Evolutionary conservation across 2,329 filamentous ascomycete species (phyloP).

Genomic region (Fusarium praegraminearum): DNA sequence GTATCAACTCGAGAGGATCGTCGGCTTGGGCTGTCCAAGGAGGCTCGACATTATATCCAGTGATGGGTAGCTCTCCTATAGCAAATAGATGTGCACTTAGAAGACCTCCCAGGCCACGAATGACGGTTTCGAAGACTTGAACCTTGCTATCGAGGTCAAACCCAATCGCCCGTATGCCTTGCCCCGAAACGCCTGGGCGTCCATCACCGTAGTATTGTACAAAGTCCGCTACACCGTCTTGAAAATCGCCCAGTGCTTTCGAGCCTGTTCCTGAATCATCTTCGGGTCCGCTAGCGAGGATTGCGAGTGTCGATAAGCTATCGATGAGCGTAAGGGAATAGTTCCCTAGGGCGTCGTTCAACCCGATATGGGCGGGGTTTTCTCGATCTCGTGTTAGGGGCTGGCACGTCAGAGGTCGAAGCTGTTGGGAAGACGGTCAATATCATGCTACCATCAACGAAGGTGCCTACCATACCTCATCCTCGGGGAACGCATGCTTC

Average conservation of each 20-base stretch:
- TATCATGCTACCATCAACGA: conserved; percentile 10
- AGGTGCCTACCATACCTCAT: conserved; percentile 69
- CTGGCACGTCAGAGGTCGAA: conserved; percentile 86
- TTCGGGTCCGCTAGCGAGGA: conserved; percentile 80
- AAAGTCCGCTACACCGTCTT: conserved; percentile 80
- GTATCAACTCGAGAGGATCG: conserved; percentile 60
- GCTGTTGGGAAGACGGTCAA: conserved; percentile 57
- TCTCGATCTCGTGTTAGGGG: conserved; percentile 86
- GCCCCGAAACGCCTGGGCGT: conserved; percentile 72
- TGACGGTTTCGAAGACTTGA: conserved; percentile 98
- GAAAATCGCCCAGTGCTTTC: conserved; percentile 77
- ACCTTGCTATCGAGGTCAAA: conserved; percentile 99
- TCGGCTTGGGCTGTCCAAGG: conserved; percentile 45
- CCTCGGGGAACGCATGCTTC: conserved; percentile 92
- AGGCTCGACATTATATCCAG: conserved; percentile 73
- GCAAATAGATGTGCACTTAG: conserved; percentile 95
- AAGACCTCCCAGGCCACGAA: conserved; percentile 89
- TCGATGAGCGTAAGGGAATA: conserved; percentile 97
- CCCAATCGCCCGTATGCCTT: conserved; percentile 78
- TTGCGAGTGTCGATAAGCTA: conserved; percentile 92
- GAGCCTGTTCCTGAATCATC: conserved; percentile 54
- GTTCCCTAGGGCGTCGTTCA: conserved; percentile 97
- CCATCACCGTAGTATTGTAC: conserved; percentile 91
- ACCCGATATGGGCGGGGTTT: conserved; percentile 82
- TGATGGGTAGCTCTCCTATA: conserved; percentile 87